These are phyloP conservation scores for Penicillium sp. DNA, from an alignment of 2,329 filamentous ascomycete genomes.

Conservation along the genomic window DNA sequence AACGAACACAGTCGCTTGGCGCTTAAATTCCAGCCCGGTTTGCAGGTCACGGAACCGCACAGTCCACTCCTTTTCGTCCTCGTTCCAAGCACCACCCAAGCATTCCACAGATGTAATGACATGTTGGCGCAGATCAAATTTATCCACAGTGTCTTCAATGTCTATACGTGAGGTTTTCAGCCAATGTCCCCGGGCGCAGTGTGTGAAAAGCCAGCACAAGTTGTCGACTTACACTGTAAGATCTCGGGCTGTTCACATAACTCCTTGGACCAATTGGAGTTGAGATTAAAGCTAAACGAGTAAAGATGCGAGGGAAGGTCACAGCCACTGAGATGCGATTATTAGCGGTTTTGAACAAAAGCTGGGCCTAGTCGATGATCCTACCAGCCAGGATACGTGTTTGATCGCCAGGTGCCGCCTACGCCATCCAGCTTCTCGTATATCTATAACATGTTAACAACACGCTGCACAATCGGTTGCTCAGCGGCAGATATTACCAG, in stretches of 20 bases:
- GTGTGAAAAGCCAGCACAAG: neutral
- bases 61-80: constrained; percentile 27
- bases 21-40: constrained; percentile 19
- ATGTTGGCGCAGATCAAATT: constrained; percentile 33
- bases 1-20: constrained; percentile 24
- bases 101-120: constrained; percentile 27
- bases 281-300: constrained; percentile 45
- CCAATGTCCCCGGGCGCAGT: too few species aligned
- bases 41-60: constrained; percentile 25
- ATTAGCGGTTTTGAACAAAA: neutral
- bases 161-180: constrained; percentile 13
- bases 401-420: constrained; percentile 13
- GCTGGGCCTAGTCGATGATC: neutral
- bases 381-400: constrained; percentile 16
- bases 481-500: too few species aligned
- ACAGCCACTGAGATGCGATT: constrained; percentile 13
- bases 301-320: constrained; percentile 39
- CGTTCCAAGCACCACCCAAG: constrained; percentile 28
- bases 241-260: constrained; percentile 41
- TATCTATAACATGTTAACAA: constrained; percentile 1
- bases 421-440: constrained; percentile 17
- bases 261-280: constrained; percentile 41
- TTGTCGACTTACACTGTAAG: constrained; percentile 28
- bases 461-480: too few species aligned
- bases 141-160: constrained; percentile 36